Evolutionary conservation across 345 rosid species (phyloP).

Genomic region (Aquilaria malaccensis): DNA sequence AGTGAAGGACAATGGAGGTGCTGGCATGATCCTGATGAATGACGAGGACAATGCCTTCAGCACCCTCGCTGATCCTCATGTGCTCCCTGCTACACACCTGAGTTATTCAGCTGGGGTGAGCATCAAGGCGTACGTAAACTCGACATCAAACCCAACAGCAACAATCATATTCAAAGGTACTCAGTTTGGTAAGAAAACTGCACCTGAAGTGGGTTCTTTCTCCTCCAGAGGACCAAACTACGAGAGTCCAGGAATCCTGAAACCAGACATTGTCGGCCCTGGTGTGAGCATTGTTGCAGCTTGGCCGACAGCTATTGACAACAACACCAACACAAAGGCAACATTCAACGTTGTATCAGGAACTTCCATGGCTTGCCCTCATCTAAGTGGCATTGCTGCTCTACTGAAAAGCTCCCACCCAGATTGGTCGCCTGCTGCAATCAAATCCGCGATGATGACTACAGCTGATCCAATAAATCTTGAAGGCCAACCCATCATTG

Average conservation of each 20-base stretch:
- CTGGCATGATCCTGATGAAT: slow-evolving; percentile 40
- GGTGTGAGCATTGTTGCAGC: slow-evolving; percentile 50
- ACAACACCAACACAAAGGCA: slow-evolving; percentile 24
- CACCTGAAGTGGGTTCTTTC: slow-evolving; percentile 38
- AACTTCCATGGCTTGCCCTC: slow-evolving; percentile 56
- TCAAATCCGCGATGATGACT: slow-evolving; percentile 46
- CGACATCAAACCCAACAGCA: slow-evolving; percentile 29
- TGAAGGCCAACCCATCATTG: slow-evolving; percentile 26
- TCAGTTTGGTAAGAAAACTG: slow-evolving; percentile 23
- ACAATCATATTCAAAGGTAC: slow-evolving; percentile 33
- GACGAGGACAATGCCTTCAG: slow-evolving; percentile 21
- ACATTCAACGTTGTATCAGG: slow-evolving; percentile 41
- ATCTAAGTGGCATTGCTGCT: slow-evolving; percentile 43
- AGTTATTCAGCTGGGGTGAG: slow-evolving; percentile 21
- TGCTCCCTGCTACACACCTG: slow-evolving; percentile 38
- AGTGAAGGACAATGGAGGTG: slow-evolving; percentile 41
- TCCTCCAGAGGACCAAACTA: slow-evolving; percentile 39
- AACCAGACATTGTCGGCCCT: slow-evolving; percentile 43
- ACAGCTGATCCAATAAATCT: slow-evolving; percentile 29
- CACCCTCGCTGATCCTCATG: slow-evolving; percentile 33
- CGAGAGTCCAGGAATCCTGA: slow-evolving; percentile 27
- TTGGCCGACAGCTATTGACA: slow-evolving; percentile 31
- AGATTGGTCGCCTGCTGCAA: slow-evolving; percentile 44
- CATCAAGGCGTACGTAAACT: slow-evolving; percentile 28
- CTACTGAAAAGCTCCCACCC: slow-evolving; percentile 33